Percentiles rank a stretch among this genome's conserved stretches.
Conservation (phyloP, 208 protist species). For the Acanthamoeba culbertsoni region DNA sequence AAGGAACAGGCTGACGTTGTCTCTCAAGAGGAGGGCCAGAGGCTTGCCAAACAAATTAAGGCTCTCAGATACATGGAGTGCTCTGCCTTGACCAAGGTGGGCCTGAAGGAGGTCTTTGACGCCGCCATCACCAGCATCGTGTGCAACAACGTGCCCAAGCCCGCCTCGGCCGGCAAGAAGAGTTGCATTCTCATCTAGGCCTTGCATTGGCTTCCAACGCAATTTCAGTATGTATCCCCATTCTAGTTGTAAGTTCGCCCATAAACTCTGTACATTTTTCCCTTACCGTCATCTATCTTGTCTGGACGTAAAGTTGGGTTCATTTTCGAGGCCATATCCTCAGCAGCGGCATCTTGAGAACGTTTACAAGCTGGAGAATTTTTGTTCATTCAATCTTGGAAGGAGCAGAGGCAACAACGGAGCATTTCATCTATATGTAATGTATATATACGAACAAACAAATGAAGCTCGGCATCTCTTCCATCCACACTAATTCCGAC, state of each 20-base stretch:
- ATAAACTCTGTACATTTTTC: background rate
- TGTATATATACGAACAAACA: background rate
- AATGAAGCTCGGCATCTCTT: background rate
- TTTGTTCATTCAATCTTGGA: background rate
- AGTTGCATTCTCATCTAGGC: slow-evolving; percentile 44
- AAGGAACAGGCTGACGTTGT: slow-evolving; percentile 53
- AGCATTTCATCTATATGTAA: background rate
- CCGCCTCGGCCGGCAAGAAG: slow-evolving; percentile 43
- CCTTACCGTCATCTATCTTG: no score
- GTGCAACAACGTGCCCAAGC: slow-evolving; percentile 40
- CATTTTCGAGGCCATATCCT: no score
- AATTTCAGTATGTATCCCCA: background rate
- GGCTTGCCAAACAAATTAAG: slow-evolving; percentile 61
- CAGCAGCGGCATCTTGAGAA: no score
- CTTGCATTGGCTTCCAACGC: background rate
- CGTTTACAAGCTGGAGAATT: no score
- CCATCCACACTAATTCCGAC: background rate
- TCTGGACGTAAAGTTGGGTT: no score
- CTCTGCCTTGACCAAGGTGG: slow-evolving; percentile 15
- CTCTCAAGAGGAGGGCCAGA: slow-evolving; percentile 43
- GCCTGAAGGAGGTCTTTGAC: slow-evolving; percentile 57
- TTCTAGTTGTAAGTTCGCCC: no score
- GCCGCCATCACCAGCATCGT: slow-evolving; percentile 62
- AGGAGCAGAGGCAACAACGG: no score
- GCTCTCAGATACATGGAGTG: slow-evolving; percentile 60